Conservation (phyloP, 2,329 filamentous ascomycete species). For the Aulographum hederae region DNA sequence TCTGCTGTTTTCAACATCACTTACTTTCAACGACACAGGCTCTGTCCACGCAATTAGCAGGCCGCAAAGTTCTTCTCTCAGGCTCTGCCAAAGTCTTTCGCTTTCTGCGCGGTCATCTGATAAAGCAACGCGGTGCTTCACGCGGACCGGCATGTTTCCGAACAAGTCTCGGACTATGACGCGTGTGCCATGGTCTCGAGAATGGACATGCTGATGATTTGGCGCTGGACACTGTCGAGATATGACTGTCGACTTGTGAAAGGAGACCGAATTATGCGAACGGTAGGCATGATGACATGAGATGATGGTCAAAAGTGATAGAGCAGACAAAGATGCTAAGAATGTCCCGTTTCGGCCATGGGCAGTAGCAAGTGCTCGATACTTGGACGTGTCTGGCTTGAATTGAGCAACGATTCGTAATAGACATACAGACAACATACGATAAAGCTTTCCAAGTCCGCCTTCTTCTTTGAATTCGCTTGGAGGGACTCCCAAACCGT, state of each 20-base stretch:
- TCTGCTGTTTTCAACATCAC: conserved; percentile 28
- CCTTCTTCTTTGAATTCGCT: conserved; percentile 53
- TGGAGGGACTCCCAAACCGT: conserved; percentile 61
- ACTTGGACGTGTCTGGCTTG: conserved; percentile 60
- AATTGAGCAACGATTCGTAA: conserved; percentile 6
- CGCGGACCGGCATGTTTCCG: conserved; percentile 75
- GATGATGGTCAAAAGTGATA: conserved; percentile 60
- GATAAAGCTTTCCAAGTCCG: conserved; percentile 53
- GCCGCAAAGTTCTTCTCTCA: conserved; percentile 40
- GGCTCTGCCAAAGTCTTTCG: conserved; percentile 44
- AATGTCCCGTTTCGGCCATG: conserved; percentile 61
- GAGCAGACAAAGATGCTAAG: conserved; percentile 53
- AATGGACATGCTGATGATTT: conserved; percentile 36
- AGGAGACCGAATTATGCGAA: conserved; percentile 44
- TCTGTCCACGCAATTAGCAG: conserved; percentile 53
- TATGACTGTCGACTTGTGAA: conserved; percentile 52
- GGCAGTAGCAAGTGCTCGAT: conserved; percentile 22
- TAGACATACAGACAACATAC: conserved; percentile 29
- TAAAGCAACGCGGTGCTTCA: conserved; percentile 53
- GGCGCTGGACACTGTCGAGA: conserved; percentile 44
- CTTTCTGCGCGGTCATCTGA: conserved; percentile 31
- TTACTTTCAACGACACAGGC: conserved; percentile 37
- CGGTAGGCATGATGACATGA: conserved; percentile 47
- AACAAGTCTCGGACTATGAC: conserved; percentile 67
- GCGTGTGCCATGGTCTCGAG: conserved; percentile 50